These are phyloP conservation scores for Austroboletus eburneus DNA, from an alignment of 768 basidiomycete genomes.

Conservation along the genomic window DNA sequence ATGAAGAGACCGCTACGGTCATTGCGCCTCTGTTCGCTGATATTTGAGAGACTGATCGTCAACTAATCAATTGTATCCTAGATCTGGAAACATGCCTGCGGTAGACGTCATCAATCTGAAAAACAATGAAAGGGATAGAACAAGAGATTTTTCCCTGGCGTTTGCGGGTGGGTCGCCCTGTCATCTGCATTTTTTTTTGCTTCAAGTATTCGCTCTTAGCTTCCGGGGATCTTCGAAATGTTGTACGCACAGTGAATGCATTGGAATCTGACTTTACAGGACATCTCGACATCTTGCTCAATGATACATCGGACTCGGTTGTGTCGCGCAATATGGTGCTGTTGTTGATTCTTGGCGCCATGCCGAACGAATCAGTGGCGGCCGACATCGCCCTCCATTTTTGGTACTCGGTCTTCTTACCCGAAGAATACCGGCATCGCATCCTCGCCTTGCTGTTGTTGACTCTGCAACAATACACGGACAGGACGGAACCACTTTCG, in stretches of 20 bases:
- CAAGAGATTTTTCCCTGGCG: constrained; percentile 20
- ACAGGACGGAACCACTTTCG: constrained; percentile 14
- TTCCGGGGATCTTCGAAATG: constrained; percentile 45
- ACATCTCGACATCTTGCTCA: constrained; percentile 36
- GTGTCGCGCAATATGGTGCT: constrained; percentile 38
- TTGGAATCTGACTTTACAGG: constrained; percentile 40
- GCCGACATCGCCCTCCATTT: constrained; percentile 45
- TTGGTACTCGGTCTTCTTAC: constrained; percentile 43
- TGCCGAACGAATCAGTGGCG: constrained; percentile 29
- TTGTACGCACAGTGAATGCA: constrained; percentile 39
- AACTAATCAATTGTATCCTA: constrained; percentile 5
- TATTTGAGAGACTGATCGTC: neutral
- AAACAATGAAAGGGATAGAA: constrained; percentile 18
- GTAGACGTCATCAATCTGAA: constrained; percentile 26
- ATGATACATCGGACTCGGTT: constrained; percentile 33
- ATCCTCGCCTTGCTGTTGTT: constrained; percentile 18
- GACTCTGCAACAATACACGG: constrained; percentile 7
- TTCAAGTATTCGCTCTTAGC: constrained; percentile 21
- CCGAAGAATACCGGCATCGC: constrained; percentile 25
- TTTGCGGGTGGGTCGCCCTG: constrained; percentile 14
- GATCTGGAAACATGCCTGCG: constrained; percentile 24
- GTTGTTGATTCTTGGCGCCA: constrained; percentile 36
- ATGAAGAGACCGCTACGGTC: neutral
- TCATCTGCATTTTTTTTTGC: neutral
- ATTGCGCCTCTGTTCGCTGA: constrained; percentile 23